These are phyloP conservation scores for Zygoascus biomembranicola DNA, from an alignment of 805 yeast species.

Conservation along the genomic window DNA sequence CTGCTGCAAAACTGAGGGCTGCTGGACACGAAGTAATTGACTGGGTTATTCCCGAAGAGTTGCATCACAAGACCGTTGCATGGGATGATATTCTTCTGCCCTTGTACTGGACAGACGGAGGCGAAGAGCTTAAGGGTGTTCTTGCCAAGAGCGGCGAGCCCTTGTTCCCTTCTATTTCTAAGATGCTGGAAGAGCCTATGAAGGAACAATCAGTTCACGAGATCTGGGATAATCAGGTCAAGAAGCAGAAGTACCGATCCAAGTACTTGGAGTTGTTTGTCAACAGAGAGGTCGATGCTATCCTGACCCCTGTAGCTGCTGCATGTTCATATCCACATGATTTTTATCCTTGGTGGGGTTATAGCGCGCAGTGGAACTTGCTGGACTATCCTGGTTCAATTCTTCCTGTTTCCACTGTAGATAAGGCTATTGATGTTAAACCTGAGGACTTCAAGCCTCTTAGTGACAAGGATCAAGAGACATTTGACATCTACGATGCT, in stretches of 20 bases:
- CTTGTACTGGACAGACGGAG: constrained; percentile 58
- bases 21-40: constrained; percentile 3
- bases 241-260: constrained; percentile 2
- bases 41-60: constrained; percentile 4
- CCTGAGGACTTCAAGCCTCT: not conserved
- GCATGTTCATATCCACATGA: constrained; percentile 66
- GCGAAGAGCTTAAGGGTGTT: constrained; percentile 42
- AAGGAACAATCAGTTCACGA: not conserved
- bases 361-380: constrained; percentile 66
- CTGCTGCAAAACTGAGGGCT: constrained; percentile 18
- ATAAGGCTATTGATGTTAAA: constrained; percentile 28
- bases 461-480: not conserved
- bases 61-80: constrained; percentile 15
- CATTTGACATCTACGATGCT: constrained; percentile 29
- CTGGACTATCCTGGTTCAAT: constrained; percentile 57
- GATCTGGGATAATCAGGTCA: not conserved
- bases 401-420: constrained; percentile 23
- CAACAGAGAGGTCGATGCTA: constrained; percentile 3
- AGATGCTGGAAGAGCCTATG: constrained; percentile 5
- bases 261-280: constrained; percentile 1
- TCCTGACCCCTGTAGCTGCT: constrained; percentile 32
- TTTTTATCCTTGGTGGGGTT: constrained; percentile 68
- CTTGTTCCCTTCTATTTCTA: constrained; percentile 11
- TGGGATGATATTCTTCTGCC: constrained; percentile 22
- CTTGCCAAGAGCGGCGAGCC: constrained; percentile 37